Base-by-base conservation (phyloP, 495 filamentous ascomycete genomes). In the Aspergillus olivimuriae region DNA sequence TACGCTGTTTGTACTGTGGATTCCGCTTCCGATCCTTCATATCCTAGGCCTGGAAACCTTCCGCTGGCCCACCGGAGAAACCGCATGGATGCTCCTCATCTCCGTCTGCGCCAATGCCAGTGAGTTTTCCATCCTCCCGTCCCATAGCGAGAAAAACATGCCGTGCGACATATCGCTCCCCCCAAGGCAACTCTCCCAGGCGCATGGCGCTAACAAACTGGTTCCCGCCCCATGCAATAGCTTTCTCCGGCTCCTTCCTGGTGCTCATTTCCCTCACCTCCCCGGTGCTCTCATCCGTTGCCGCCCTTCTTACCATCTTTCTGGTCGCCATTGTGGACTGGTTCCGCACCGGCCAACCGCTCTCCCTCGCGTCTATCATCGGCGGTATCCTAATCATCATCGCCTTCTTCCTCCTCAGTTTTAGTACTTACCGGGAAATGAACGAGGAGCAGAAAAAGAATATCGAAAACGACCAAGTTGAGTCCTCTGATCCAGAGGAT, bases 271-370 rank as follows among this genome's bases (percentile, higher is more conserved):
- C 81, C 8, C 74, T 98, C 8, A 98, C 92, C 2, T 89, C 84
- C 14, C 92, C 92, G 3, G 92, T 98, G 6, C 72, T 98, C 4
- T 89, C 83, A 43, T 89, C 83, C 12, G 92, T 98, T 6, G 92
- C 92, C 4, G 87, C 89, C 4, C 75, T 98, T 32, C 75, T 98
- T 20, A 97, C 92, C 12, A 97, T 98, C 51, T 95, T 98, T 72
- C 76, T 96, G 39, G 91, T 98, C 2, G 91, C 91, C 0, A 74
- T 96, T 28, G 84, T 83, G 24, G 92, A 98, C 60, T 94, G 90
- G 86, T 53, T 87, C 34, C 69, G 84, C 45, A 90, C 85, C 1
- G 88, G 88, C 18, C 72, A 79, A 43, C 80, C 84, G 1, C 71
- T 95, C 20, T 84, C 81, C 34, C 56, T 71, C 2, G 83, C 89